Base-by-base conservation (phyloP, 768 basidiomycete species). In the Termitomyces sp. region DNA sequence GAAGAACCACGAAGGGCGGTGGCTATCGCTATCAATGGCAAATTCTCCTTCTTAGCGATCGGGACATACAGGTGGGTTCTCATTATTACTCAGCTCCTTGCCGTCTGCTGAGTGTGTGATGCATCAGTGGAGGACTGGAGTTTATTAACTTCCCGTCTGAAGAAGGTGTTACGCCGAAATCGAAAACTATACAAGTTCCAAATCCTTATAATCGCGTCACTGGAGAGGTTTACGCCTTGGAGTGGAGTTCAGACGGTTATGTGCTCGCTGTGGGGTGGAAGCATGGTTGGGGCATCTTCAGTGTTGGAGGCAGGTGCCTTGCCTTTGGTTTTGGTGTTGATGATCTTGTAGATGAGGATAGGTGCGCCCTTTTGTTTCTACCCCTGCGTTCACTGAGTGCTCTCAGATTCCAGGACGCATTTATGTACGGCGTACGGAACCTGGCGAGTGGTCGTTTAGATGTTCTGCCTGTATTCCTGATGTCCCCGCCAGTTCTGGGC, bases 181-280 rank as follows among this genome's bases (percentile, higher is more conserved):
- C 88, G 1, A 84, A 90, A 67, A 74, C 72, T 20, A 72, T 93
- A 50, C 73, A 83, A 24, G 71, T 89, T n/a, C 85, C 87, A 5
- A 83, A 85, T 61, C 77, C 83, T 39, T 82, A 84, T 61, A 81
- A 78, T 61, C 77, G 76, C 47, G 76, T 79, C 8, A 82, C 78
- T 5, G 92, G 91, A 1, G 73, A 80, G 42, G 85, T 93, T 5
- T 81, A 72, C 59, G 70, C 83, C 12, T 78, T 96, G 70, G 86
- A 93, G 65, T 98, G 95, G 96, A 95, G 91, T 53, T 91, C 91
- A 0, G 97, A 99, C 72, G 96, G 96, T 2, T 95, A 95, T 72
- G 93, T 92, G 6, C 77, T 99, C 12, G 95, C 95, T 36, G 93
- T 94, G 2, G 96, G 93, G 0, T 97, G 93, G 90, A 80, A 85